phyloP scores from a whole-genome alignment of 495 filamentous ascomycete genomes.

The Daldinia caldariorum region DNA sequence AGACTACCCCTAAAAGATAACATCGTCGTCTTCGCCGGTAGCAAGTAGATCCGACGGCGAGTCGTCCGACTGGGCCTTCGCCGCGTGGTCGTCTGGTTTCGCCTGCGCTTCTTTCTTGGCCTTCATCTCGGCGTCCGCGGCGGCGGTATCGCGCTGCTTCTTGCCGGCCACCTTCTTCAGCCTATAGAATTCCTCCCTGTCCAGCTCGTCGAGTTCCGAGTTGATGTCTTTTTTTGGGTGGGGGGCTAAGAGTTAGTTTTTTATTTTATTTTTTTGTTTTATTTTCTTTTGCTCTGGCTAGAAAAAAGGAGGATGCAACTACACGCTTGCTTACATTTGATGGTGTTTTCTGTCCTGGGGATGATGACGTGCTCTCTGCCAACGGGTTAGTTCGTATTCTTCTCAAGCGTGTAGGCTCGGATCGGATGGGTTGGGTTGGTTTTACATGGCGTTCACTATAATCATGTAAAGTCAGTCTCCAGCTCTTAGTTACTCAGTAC shows the following conservation, averaged over 20 bases:
- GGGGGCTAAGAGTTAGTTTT: no score
- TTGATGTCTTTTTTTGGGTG: conserved; percentile 84
- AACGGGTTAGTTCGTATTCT: conserved; percentile 33
- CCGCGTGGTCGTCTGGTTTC: conserved; percentile 44
- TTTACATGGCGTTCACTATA: conserved; percentile 92
- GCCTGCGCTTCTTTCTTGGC: conserved; percentile 60
- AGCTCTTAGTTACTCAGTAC: conserved; percentile 18
- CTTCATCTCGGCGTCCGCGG: conserved; percentile 76
- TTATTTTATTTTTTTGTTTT: no score
- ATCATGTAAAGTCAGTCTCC: conserved; percentile 47
- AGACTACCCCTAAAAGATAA: conserved; percentile 78
- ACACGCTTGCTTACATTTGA: conserved; percentile 91
- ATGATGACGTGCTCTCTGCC: conserved; percentile 93
- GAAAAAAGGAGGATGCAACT: background rate
- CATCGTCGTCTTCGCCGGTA: conserved; percentile 88
- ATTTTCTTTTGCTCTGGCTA: background rate
- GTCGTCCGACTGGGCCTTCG: conserved; percentile 61
- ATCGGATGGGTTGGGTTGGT: conserved; percentile 39
- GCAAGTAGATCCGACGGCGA: conserved; percentile 74
- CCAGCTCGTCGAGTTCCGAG: conserved; percentile 96
- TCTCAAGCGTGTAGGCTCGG: conserved; percentile 5
- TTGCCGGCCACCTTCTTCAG: conserved; percentile 98
- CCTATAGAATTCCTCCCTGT: conserved; percentile 97
- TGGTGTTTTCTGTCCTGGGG: conserved; percentile 96
- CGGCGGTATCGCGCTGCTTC: conserved; percentile 85